phyloP scores from a whole-genome alignment of 768 basidiomycete species.

The Russula ochroleuca region DNA sequence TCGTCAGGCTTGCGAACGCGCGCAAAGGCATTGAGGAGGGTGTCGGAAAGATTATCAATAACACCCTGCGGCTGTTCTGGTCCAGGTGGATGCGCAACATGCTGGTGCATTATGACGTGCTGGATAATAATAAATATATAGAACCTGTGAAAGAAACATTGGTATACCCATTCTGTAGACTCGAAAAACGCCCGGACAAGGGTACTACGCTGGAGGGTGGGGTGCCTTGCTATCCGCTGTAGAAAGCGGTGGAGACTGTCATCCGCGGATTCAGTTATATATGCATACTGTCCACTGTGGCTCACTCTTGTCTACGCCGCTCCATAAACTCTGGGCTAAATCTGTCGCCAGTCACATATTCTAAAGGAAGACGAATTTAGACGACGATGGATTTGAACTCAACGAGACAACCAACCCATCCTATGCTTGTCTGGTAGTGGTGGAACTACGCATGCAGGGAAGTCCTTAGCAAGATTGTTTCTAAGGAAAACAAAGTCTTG shows the following conservation, averaged over 20 bases:
- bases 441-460: slow-evolving; percentile 97
- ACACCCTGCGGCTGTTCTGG: slow-evolving; percentile 76
- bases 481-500: slow-evolving; percentile 95
- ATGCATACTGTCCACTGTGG: slow-evolving; percentile 19
- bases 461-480: slow-evolving; percentile 83
- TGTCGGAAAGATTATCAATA: slow-evolving; percentile 94
- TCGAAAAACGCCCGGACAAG: slow-evolving; percentile 93
- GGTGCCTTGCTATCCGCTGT: slow-evolving; percentile 86
- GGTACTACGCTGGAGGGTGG: slow-evolving; percentile 86
- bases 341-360: slow-evolving; percentile 96
- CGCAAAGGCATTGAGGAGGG: slow-evolving; percentile 92
- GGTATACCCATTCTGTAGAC: slow-evolving; percentile 94
- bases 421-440: slow-evolving; percentile 96
- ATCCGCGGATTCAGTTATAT: slow-evolving; percentile 7
- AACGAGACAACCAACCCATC: slow-evolving; percentile 60
- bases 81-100: slow-evolving; percentile 85
- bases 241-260: slow-evolving; percentile 87
- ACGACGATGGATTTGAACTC: not conserved
- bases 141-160: slow-evolving; percentile 11
- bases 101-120: slow-evolving; percentile 97
- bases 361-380: slow-evolving; percentile 40
- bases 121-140: slow-evolving; percentile 34
- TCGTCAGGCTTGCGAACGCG: slow-evolving; percentile 96
- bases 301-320: slow-evolving; percentile 81
- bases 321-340: slow-evolving; percentile 99